Conservation (phyloP, 345 rosid genomes). For the Populus deltoides region DNA sequence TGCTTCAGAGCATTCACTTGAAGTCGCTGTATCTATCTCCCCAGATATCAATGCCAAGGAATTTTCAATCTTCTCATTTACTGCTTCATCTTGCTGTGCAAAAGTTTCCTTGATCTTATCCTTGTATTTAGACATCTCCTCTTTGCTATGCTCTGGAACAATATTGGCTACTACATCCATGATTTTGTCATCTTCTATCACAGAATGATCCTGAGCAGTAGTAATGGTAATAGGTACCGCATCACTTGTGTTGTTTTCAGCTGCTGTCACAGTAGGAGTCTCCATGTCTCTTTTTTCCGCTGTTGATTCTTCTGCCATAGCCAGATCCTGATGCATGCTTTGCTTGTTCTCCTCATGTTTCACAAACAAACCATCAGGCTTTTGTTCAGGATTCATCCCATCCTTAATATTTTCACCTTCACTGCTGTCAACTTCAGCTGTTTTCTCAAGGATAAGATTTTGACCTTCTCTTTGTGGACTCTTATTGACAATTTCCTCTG, state of each 20-base stretch:
- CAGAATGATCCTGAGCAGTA: too few relatives aligned
- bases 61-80: conserved; percentile 16
- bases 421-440: conserved; percentile 2
- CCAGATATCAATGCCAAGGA: not conserved
- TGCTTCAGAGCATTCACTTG: conserved; percentile 9
- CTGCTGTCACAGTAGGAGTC: not conserved
- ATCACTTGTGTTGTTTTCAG: not conserved
- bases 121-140: not conserved
- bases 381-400: not conserved
- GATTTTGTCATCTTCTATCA: not conserved
- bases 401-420: conserved; percentile 9
- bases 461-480: conserved; percentile 5
- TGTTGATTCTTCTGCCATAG: conserved; percentile 1
- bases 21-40: conserved; percentile 11
- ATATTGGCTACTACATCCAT: not conserved
- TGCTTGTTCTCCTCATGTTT: conserved; percentile 6
- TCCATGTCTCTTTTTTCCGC: conserved; percentile 1
- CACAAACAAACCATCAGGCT: not conserved
- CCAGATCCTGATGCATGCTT: not conserved
- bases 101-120: not conserved
- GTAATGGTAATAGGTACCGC: too few relatives aligned
- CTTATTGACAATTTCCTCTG: not conserved
- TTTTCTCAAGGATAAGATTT: conserved; percentile 2
- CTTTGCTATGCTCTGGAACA: conserved; percentile 7
- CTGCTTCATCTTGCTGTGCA: conserved; percentile 11